These are phyloP conservation scores for Fonsecaea multimorphosa DNA, from an alignment of 2,329 filamentous ascomycete species.

Conservation along the genomic window DNA sequence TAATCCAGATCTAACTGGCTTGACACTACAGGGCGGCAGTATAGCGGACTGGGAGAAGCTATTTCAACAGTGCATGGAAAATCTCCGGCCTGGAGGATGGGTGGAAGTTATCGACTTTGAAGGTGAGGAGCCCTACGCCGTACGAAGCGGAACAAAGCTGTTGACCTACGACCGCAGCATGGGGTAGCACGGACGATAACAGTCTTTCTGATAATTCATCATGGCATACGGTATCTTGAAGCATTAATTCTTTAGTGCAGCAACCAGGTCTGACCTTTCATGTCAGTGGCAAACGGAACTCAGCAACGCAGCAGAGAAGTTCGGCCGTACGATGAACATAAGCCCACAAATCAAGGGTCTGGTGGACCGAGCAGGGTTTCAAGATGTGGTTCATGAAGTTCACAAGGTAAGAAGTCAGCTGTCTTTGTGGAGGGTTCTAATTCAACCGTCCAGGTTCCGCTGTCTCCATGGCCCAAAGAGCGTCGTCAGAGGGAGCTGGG, in stretches of 20 bases:
- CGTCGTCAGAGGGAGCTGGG: conserved; percentile 41
- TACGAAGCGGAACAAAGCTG: not conserved
- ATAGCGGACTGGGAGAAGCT: conserved; percentile 44
- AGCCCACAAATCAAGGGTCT: conserved; percentile 32
- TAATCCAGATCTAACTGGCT: not conserved
- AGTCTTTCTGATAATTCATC: conserved; percentile 37
- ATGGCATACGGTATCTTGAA: conserved; percentile 9
- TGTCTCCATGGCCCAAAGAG: conserved; percentile 43
- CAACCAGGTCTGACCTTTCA: not conserved
- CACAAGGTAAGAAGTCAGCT: conserved; percentile 36
- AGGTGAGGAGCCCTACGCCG: not conserved
- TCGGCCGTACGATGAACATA: conserved; percentile 33
- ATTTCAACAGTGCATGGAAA: conserved; percentile 39
- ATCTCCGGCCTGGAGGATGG: conserved; percentile 43
- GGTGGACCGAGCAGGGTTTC: conserved; percentile 40
- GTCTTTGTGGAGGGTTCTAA: not conserved
- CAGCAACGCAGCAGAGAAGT: conserved; percentile 24
- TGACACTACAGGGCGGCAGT: conserved; percentile 40
- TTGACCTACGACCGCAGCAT: conserved; percentile 23
- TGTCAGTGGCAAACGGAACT: conserved; percentile 32
- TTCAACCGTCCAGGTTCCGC: conserved; percentile 36
- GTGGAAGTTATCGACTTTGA: conserved; percentile 44
- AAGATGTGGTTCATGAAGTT: conserved; percentile 37
- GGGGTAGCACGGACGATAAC: conserved; percentile 42
- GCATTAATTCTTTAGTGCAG: not conserved